Evolutionary conservation across 2,329 filamentous ascomycete species (phyloP), one percentile per base, ranked within the genome.

Genomic region (Alternaria sp.): DNA sequence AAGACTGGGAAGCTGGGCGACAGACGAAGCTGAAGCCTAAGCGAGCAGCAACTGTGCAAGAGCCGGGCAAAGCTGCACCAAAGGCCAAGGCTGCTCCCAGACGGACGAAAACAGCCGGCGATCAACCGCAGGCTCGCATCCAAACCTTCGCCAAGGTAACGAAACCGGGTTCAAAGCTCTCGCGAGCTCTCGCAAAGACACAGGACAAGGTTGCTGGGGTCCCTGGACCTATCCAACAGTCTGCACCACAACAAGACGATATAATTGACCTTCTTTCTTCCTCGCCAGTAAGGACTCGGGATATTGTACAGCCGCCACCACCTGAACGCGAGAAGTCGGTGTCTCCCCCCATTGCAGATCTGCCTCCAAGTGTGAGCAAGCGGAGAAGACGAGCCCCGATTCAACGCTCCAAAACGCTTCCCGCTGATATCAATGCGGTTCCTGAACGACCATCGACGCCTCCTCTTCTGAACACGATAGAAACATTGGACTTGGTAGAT

Each of bases 1-100:
- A 89, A 66, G 86, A 87, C 45, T 94, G 90, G 86, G 87, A 92
- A 69, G 83, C 72, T 13, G 68, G 65, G 36, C 50, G 67, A 52
- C 73, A 72, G 50, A 69, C 58, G 9, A 73, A 69, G 30, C 43
- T 57, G 28, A 75, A 73, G 32, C 69, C 72, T 6, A 74, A 69
- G 49, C 64, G 70, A 52, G 65, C 70, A 50, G 59, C 69, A 23
- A 66, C 70, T 25, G 65, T 66, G 15, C 72, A 74, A 44, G 68
- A 70, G 26, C 47, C 73, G 36, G 64, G 47, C 28, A 72, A 65
- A 50, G 47, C 69, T 45, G 69, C 61, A 15, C 50, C 73, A 5
- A 76, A 70, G 47, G 40, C 67, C 19, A 75, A 67, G 52, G 52
- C 54, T n/a, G 69, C 56, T n/a, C 40, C 69, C 4, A 76, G 60